phyloP scores from a whole-genome alignment of 441 rosid species.

The Gossypium lobatum region DNA sequence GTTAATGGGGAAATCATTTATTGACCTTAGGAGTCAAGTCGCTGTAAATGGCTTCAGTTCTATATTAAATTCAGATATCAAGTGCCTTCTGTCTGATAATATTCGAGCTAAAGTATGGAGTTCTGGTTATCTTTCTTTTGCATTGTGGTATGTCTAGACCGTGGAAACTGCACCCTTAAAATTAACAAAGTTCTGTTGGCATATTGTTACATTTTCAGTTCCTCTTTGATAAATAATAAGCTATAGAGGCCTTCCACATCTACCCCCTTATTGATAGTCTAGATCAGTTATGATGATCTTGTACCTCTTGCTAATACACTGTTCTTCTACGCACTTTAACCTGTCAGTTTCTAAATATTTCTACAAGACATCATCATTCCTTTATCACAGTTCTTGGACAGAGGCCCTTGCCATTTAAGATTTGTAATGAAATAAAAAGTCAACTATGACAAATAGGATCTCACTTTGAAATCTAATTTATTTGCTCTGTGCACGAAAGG shows the following conservation, averaged over 20 bases:
- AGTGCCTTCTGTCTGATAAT: constrained; percentile 48
- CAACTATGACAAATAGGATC: not conserved
- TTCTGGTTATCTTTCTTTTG: constrained; percentile 44
- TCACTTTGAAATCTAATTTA: no score
- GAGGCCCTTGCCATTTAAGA: not conserved
- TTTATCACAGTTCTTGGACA: not conserved
- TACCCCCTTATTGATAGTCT: not conserved
- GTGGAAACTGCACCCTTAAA: not conserved
- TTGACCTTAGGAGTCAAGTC: constrained; percentile 49
- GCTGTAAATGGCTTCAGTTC: constrained; percentile 39
- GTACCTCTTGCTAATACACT: not conserved
- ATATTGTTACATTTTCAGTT: not conserved
- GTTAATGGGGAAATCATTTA: constrained; percentile 50
- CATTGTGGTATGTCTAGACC: constrained; percentile 42
- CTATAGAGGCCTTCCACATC: not conserved
- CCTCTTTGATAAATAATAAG: not conserved
- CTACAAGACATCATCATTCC: not conserved
- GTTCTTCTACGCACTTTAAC: not conserved
- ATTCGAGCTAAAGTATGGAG: constrained; percentile 59
- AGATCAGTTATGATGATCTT: not conserved
- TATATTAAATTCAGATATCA: constrained; percentile 51
- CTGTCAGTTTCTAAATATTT: not conserved
- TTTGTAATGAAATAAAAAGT: not conserved
- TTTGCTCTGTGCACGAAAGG: not conserved
- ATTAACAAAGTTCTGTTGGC: not conserved